Base-by-base conservation (phyloP, 192 early-diverging fungal species). In the Entomortierella beljakovae region DNA sequence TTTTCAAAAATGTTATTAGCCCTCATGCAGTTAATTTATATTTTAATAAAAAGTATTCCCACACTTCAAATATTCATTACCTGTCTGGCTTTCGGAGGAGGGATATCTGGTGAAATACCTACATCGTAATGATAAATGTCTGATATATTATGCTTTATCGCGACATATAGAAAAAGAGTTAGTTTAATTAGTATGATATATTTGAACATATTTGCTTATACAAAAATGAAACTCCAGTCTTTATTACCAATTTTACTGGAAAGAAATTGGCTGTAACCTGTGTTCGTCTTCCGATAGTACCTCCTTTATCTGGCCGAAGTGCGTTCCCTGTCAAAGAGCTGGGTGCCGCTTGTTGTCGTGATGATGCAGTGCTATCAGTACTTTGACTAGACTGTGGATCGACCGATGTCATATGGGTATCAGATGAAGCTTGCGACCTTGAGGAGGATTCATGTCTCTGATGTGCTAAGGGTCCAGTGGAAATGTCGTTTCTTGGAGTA, bases 111-210 rank as follows among this genome's bases (percentile, higher is more conserved):
- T 1, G 69, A 59, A 29, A 97, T 89, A 3, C 68, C 79, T 11
- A 98, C 84, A 68, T 95, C 92, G 81, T 96, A 98, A 62, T 97
- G 96, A 76, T 92, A 89, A 37, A 98, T 68, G 13, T 60, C 57
- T 8, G 55, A 46, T 6, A 48, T 6, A n/a, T 34, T n/a, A n/a
- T n/a, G n/a, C n/a, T n/a, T n/a, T n/a, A n/a, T n/a, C n/a, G 62
- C 1, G 38, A 26, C 71, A 66, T 22, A 13, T 23, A 34, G 49
- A 23, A 23, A 26, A 18, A 63, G 13, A 40, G 23, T 23, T 51
- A 28, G 23, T 29, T 8, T 35, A 13, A 10, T n/a, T 16, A 5
- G 9, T 22, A 48, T 42, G 23, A 23, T 3, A 26, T n/a, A 16
- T 26, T 20, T 43, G 16, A 26, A 13, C 35, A 20, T 16, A 46